Evolutionary conservation across 306 rosid species (phyloP), one percentile per base, ranked within the genome.

Genomic region (Malus domestica): DNA sequence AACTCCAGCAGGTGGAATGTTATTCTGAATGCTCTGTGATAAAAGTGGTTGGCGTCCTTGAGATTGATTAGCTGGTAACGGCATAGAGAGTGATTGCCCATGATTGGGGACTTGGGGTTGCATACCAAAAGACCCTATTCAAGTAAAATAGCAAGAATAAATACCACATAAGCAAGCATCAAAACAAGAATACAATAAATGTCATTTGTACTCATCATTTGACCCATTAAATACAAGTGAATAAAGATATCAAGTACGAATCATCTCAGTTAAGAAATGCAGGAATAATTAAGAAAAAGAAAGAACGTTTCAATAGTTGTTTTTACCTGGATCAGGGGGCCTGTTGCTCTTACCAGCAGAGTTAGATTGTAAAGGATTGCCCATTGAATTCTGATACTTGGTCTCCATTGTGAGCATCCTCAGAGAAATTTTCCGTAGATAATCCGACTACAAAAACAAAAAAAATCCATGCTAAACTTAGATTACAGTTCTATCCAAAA

Each of bases 21-120:
- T 85, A 78, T 83, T 86, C 78, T 83, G 98, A 75, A 90, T 84
- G 67, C 80, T 92, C 65, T 90, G 97, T n/a, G 96, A 72, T 40
- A 88, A 76, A 74, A 85, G 71, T 77, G 86, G 97, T 54, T 90
- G 98, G 46, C 89, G 97, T 5, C 77, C 44, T 75, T 88, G 96
- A 59, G 92, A 33, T 81, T 85, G 97, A 84, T 82, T 85, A 54
- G 90, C 73, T 14, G 83, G 13, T 85, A 87, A 22, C 22, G 84
- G 79, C 60, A 83, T 81, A 80, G 93, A 67, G 76, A 89, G 83
- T 29, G 91, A 85, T 58, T 87, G 40, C 77, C 89, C 97, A 64
- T 79, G 88, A 80, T 84, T 91, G 72, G 76, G 85, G 71, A 79
- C 82, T 81, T 85, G 91, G 62, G 90, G 14, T 81, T 64, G 95